Base-by-base conservation (phyloP, 179 eudicot species). In the Carnegiea gigantea region DNA sequence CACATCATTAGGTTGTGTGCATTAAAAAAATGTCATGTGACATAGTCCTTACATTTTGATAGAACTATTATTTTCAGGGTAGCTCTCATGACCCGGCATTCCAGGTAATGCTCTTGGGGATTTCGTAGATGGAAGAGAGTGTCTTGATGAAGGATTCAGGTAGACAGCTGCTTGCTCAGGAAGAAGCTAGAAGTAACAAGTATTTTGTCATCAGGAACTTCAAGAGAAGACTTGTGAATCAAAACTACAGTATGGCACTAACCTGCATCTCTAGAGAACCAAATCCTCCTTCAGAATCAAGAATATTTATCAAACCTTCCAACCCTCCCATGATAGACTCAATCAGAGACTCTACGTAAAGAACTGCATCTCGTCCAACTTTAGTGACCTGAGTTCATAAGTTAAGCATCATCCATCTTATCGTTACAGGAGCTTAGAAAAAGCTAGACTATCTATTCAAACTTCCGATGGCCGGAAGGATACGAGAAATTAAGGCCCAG, bases 201-300 rank as follows among this genome's bases (percentile, higher is more conserved):
- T 23, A 62, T 79, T 26, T 70, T 38, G 62, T 62, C 57, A 64
- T 68, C 76, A 80, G 54, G 46, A 85, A 53, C 44, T 23, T 65
- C 40, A 57, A 33, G 28, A 81, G 67, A 62, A 73, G 36, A 24
- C 24, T 13, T 26, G 70, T 82, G 38, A 44, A 68, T 49, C 13
- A 74, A 49, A 21, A 49, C 24, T 44, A 79, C 33, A 67, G 57
- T 65, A 67, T n/a, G 48, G 70, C 62, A 82, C 81, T 44, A 85
- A 96, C 99, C 99, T 96, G 99, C 96, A 92, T 90, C 90, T 96
- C 99, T 49, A 96, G 88, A 76, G 98, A 93, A 72, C 99, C 99
- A 91, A 96, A 92, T 83, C 99, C 99, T 73, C 99, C 99, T 86
- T 96, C 99, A 78, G 99, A 93, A 82, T 94, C 98, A 64, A 96